Percentiles rank a stretch among this genome's conserved stretches.
These are phyloP conservation scores for Nicotiana obtusifolia DNA, from an alignment of 257 asterid genomes.

Conservation along the genomic window DNA sequence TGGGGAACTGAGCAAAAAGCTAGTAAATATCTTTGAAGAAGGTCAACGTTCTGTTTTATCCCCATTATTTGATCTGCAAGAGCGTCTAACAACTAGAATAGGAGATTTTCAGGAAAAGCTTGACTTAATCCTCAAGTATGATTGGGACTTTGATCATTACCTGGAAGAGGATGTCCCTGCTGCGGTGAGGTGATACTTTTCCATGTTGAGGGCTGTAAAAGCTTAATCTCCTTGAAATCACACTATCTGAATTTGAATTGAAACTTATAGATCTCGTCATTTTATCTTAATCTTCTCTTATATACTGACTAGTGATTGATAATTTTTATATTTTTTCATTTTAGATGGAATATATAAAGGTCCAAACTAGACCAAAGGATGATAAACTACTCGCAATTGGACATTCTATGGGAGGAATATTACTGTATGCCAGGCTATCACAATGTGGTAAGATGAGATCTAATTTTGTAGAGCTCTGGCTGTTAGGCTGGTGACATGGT, in stretches of 20 bases:
- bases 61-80: conserved; percentile 69
- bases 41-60: conserved; percentile 88
- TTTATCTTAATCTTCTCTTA: not conserved
- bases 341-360: conserved; percentile 80
- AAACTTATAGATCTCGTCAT: not conserved
- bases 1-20: conserved; percentile 61
- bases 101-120: conserved; percentile 88
- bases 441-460: conserved; percentile 52
- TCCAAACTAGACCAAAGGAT: conserved; percentile 66
- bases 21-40: conserved; percentile 72
- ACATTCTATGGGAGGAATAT: conserved; percentile 97
- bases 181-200: conserved; percentile 93
- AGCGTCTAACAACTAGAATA: conserved; percentile 49
- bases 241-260: not conserved
- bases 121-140: conserved; percentile 80
- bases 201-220: conserved; percentile 23
- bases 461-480: not conserved
- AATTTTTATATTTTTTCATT: not conserved
- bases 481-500: not conserved
- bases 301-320: not conserved
- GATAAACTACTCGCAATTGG: conserved; percentile 83
- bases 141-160: conserved; percentile 97
- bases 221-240: not conserved
- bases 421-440: conserved; percentile 83
- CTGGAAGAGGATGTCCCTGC: conserved; percentile 96